A percentile compares a stretch with the other conserved stretches of the same genome.
phyloP scores from a whole-genome alignment of 1,284 basidiomycete species.

The Trametes polyzona region DNA sequence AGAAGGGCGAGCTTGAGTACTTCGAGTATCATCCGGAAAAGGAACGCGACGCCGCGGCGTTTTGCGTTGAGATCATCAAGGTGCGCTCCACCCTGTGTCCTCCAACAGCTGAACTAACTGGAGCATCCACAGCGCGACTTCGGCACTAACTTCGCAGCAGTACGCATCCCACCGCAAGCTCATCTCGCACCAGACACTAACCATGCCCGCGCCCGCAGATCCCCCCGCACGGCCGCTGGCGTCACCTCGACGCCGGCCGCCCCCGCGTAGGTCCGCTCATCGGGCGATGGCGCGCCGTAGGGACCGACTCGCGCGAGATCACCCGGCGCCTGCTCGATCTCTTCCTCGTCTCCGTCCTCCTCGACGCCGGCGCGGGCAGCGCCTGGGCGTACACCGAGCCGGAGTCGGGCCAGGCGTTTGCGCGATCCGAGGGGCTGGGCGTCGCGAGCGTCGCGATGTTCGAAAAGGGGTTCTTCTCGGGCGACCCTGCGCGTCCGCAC shows the following conservation, averaged over 20 bases:
- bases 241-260: conserved; percentile 80
- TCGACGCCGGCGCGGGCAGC: conserved; percentile 93
- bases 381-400: conserved; percentile 80
- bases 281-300: conserved; percentile 53
- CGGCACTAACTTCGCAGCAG: conserved; percentile 67
- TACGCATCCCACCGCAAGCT: conserved; percentile 31
- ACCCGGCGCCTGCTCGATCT: conserved; percentile 84
- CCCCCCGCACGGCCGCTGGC: conserved; percentile 89
- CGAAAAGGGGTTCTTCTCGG: conserved; percentile 78
- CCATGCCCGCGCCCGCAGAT: conserved; percentile 52
- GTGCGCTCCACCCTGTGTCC: conserved; percentile 42
- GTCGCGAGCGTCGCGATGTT: conserved; percentile 95
- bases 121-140: conserved; percentile 80
- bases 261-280: conserved; percentile 67
- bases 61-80: conserved; percentile 83
- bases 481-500: conserved; percentile 62
- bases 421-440: conserved; percentile 89
- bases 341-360: conserved; percentile 90
- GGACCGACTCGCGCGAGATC: conserved; percentile 61
- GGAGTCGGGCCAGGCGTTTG: conserved; percentile 60
- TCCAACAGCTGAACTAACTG: too few relatives aligned
- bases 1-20: conserved; percentile 76
- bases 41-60: conserved; percentile 75
- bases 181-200: not conserved
- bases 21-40: conserved; percentile 85